Conservation (phyloP, 2,329 filamentous ascomycete species). For the Alternaria viburni region DNA sequence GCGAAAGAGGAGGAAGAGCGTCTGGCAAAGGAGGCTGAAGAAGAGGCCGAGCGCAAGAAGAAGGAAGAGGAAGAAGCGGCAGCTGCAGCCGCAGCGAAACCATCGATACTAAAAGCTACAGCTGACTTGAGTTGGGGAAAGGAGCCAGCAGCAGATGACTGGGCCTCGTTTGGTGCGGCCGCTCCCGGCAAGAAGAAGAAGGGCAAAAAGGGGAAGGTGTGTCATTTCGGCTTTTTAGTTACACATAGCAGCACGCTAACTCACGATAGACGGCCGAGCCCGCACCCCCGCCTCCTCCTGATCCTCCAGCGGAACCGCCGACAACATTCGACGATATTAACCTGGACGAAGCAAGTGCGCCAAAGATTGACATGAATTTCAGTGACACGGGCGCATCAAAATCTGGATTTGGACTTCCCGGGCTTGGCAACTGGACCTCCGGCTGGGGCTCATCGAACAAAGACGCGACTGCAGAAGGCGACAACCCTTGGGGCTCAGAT, state of each 20-base stretch:
- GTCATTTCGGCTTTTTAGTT: slow-evolving; percentile 42
- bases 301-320: slow-evolving; percentile 38
- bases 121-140: slow-evolving; percentile 40
- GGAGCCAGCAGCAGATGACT: slow-evolving; percentile 37
- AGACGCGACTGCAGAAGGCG: slow-evolving; percentile 36
- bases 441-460: slow-evolving; percentile 35
- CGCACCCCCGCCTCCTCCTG: slow-evolving; percentile 37
- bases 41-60: slow-evolving; percentile 47
- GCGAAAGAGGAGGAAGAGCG: slow-evolving; percentile 41
- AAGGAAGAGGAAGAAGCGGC: slow-evolving; percentile 45
- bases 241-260: slow-evolving; percentile 39
- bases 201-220: slow-evolving; percentile 50
- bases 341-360: slow-evolving; percentile 52
- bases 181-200: slow-evolving; percentile 44
- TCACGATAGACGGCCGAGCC: slow-evolving; percentile 34
- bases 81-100: slow-evolving; percentile 34
- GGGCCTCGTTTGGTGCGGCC: slow-evolving; percentile 30
- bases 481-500: slow-evolving; percentile 42
- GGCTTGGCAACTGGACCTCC: slow-evolving; percentile 31
- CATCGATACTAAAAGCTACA: slow-evolving; percentile 29
- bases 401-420: slow-evolving; percentile 32
- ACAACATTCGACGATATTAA: slow-evolving; percentile 56
- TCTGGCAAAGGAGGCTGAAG: slow-evolving; percentile 47
- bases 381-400: slow-evolving; percentile 38
- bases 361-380: slow-evolving; percentile 57